Conservation (phyloP, 345 rosid genomes). For the Streptanthus diversifolius region DNA sequence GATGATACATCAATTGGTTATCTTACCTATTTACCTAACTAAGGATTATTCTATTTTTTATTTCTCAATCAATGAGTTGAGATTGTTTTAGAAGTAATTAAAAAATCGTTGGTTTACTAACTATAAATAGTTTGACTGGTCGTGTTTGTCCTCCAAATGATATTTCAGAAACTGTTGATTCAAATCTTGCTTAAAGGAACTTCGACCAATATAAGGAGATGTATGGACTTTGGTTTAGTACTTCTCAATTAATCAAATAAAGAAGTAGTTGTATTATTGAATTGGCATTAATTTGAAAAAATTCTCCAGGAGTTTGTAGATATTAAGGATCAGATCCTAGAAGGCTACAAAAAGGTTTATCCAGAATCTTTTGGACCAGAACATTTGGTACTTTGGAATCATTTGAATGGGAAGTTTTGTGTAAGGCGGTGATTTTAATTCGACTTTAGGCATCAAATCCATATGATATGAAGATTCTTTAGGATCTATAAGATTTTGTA, state of each 20-base stretch:
- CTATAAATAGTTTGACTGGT: neutral
- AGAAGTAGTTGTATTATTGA: neutral
- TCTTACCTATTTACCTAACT: conserved; percentile 13
- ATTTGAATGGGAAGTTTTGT: conserved; percentile 4
- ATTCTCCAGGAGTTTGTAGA: neutral
- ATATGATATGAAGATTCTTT: conserved; percentile 1
- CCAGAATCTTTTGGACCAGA: conserved; percentile 8
- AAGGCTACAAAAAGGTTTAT: neutral
- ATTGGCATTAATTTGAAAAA: neutral
- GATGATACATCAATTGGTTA: neutral
- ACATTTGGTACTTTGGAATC: conserved; percentile 9
- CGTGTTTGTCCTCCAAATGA: neutral
- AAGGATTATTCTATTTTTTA: too few species aligned
- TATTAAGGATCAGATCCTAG: conserved; percentile 17
- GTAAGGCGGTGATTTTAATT: neutral
- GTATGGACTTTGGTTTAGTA: neutral
- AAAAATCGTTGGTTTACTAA: neutral
- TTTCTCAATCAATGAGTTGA: neutral
- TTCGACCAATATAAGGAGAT: neutral
- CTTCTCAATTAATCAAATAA: neutral
- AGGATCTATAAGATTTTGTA: conserved; percentile 10
- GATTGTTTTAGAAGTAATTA: neutral
- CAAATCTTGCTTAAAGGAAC: neutral
- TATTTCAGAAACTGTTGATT: neutral
- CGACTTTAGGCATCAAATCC: conserved; percentile 6